Evolutionary conservation across 495 filamentous ascomycete genomes (phyloP), one percentile per base, ranked within the genome.

Genomic region (Xylaria intraflava): DNA sequence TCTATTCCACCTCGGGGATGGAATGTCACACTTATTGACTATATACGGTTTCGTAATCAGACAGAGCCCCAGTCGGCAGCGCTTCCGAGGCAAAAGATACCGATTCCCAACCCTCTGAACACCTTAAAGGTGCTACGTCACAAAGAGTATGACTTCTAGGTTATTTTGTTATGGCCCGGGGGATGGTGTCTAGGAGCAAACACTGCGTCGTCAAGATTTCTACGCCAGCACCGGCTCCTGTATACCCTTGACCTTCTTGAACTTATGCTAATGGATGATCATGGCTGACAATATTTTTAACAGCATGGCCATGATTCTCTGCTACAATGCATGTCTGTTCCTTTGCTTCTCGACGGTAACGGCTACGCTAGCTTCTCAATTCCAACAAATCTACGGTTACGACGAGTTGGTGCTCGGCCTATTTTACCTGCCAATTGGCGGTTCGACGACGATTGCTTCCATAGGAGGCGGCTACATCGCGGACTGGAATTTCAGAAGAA

Each of bases 21-120:
- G 73, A 84, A 82, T 59, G 75, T 72, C 65, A 74, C 73, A 0
- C 45, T 72, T 1, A 2, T 79, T n/a, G 75, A 78, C 35, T 72
- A 69, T 45, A 22, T 71, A 16, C 62, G 60, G 9, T 62, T 65
- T 33, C 66, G 65, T 1, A 67, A 67, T 19, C 67, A 69, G 40
- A 39, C 39, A 17, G 53, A 55, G 29, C 59, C 58, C 35, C 60
- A 29, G 36, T 44, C 62, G 29, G 62, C 65, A 3, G 64, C 64
- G 48, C 59, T 56, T 33, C 52, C 55, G 31, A 72, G 70, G 39
- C 71, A 73, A 33, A 82, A 80, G 60, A 65, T 89, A 17, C 68
- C 72, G 3, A 78, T 84, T 29, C 88, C 87, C 0, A 90, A 91
- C 50, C 87, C 89, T 0, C 64, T 89, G 24, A 75, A 82, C 23